These are phyloP conservation scores for Umbilicus rupestris DNA, from an alignment of 164 flowering plant species.

Conservation along the genomic window DNA sequence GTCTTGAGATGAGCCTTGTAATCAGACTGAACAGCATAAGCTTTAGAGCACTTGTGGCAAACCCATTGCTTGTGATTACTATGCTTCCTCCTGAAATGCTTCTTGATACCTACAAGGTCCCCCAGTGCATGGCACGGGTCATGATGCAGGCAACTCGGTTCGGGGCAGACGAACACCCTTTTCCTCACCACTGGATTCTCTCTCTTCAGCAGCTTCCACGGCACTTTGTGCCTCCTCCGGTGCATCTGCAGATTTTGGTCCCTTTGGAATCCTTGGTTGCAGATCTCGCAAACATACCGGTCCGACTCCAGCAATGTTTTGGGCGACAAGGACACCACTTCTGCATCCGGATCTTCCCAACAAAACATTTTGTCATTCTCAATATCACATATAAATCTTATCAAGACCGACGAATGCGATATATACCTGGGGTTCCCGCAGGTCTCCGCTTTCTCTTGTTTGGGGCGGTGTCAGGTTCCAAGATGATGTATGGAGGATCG, in stretches of 20 bases:
- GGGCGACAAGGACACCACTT: constrained; percentile 7
- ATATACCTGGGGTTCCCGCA: constrained; percentile 4
- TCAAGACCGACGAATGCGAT: too few relatives aligned
- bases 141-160: constrained; percentile 3
- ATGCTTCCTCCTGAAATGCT: constrained; percentile 7
- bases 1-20: constrained; percentile 8
- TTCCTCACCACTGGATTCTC: constrained; percentile 7
- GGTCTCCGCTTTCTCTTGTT: constrained; percentile 3
- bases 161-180: constrained; percentile 4
- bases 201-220: constrained; percentile 7
- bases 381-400: too few relatives aligned
- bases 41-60: neutral
- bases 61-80: constrained; percentile 8
- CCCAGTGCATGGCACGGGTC: constrained; percentile 8
- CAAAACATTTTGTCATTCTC: neutral
- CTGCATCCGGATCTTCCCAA: constrained; percentile 7
- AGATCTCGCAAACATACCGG: constrained; percentile 6
- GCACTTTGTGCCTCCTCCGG: constrained; percentile 8
- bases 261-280: constrained; percentile 6
- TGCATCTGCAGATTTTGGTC: constrained; percentile 7
- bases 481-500: constrained; percentile 4
- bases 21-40: constrained; percentile 7
- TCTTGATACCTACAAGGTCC: constrained; percentile 7
- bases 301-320: constrained; percentile 5
- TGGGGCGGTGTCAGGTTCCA: too few relatives aligned